Conservation (phyloP, 345 rosid genomes). For the Eutrema japonicum region DNA sequence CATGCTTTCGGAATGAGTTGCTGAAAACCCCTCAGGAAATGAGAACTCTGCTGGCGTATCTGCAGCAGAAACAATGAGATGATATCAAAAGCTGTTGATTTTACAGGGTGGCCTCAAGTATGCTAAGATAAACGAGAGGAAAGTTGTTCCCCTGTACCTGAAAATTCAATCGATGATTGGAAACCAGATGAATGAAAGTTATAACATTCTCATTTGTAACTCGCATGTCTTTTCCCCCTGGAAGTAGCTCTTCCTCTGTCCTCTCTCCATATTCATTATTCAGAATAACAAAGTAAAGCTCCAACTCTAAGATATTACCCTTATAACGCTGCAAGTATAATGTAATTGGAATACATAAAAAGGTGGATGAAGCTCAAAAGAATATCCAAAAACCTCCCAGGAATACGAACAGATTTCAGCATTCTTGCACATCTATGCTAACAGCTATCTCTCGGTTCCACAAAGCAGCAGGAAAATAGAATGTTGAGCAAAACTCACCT, state of each 20-base stretch:
- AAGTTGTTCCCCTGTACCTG: conserved; percentile 58
- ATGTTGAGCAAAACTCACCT: conserved; percentile 54
- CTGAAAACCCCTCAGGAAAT: conserved; percentile 95
- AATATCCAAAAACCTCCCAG: neutral
- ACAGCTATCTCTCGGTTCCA: conserved; percentile 23
- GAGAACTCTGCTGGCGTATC: conserved; percentile 95
- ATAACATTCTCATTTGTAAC: conserved; percentile 93
- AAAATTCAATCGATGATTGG: conserved; percentile 91
- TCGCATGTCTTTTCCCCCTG: conserved; percentile 77
- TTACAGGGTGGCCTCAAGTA: conserved; percentile 22
- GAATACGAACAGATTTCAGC: conserved; percentile 1
- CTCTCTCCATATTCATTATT: conserved; percentile 98
- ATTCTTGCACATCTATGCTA: conserved; percentile 21
- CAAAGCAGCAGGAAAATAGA: conserved; percentile 27
- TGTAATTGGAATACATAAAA: conserved; percentile 4
- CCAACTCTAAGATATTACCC: conserved; percentile 81
- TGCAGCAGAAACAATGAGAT: conserved; percentile 40
- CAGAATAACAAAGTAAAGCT: conserved; percentile 88
- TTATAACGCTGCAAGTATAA: conserved; percentile 69
- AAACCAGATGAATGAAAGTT: conserved; percentile 90
- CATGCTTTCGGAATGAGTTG: conserved; percentile 92
- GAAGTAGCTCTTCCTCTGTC: conserved; percentile 90
- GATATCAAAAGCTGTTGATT: conserved; percentile 28
- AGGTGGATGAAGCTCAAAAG: conserved; percentile 1
- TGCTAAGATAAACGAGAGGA: conserved; percentile 17